Evolutionary conservation across 768 basidiomycete genomes (phyloP), one percentile per base, ranked within the genome.

Genomic region (Paxillus involutus): DNA sequence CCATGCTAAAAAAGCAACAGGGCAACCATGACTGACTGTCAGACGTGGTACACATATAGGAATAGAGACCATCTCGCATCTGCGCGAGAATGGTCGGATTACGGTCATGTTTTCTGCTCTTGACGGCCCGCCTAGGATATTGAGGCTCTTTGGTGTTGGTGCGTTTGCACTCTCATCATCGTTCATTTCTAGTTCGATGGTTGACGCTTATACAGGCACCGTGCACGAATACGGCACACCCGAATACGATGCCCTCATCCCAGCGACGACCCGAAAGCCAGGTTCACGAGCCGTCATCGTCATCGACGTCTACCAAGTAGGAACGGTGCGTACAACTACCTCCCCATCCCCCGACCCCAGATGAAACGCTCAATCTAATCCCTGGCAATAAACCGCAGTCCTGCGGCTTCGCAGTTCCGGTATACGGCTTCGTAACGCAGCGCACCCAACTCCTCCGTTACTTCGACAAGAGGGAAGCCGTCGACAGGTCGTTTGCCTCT

Each of bases 231-330:
- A 81, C 55, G 86, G 84, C 16, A 79, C 83, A 8, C 76, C 78
- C 1, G 83, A 83, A 59, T 89, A 84, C 62, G 74, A 83, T 45
- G 65, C 63, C 0, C 74, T 82, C 30, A 74, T 89, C 14, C 76
- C 81, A 0, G 59, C 72, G 1, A 68, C 71, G 19, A 67, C 71
- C 39, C 78, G 85, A 11, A 73, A 76, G 42, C 77, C 82, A 0
- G 86, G 86, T n/a, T 85, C 85, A 3, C 76, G 86, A 17, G 73
- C 85, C 8, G 76, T 77, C 47, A 83, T 89, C 55, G 72, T 84
- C 50, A 59, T 89, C 13, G 80, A 86, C 54, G 72, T 89, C 12
- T 74, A 80, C 61, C 79, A 85, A 73, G 83, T 86, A 24, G 71
- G 73, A 43, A 61, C 78, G 6, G 79, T 80, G 45, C 53, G 76